Conservation (phyloP, 768 basidiomycete species). For the Phylloporus scabripes region DNA sequence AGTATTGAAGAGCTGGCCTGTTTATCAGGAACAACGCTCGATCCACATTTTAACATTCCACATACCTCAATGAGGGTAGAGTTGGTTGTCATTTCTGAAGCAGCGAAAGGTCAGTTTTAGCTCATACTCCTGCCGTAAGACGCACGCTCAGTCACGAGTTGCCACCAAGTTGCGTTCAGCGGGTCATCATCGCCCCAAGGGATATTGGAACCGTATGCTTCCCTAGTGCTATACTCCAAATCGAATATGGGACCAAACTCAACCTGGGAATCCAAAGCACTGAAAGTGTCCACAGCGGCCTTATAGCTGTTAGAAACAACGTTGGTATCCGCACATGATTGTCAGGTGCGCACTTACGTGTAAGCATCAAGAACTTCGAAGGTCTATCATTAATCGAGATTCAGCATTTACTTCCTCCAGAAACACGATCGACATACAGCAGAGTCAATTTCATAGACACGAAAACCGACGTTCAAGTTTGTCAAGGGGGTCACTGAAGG, state of each 20-base stretch:
- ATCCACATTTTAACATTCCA: not conserved
- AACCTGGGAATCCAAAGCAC: constrained; percentile 51
- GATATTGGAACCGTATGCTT: constrained; percentile 52
- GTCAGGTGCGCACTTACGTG: constrained; percentile 43
- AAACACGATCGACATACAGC: constrained; percentile 36
- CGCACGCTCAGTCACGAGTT: constrained; percentile 67
- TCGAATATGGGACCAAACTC: constrained; percentile 55
- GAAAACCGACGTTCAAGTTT: constrained; percentile 72
- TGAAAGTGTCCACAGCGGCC: constrained; percentile 54
- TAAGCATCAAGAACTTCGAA: constrained; percentile 75
- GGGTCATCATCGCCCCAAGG: constrained; percentile 62
- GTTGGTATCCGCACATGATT: not conserved
- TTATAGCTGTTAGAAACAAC: constrained; percentile 45
- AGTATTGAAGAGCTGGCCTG: constrained; percentile 52
- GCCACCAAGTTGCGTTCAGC: constrained; percentile 82
- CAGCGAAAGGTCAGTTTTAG: not conserved
- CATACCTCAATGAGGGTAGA: constrained; percentile 53
- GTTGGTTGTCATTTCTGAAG: constrained; percentile 53
- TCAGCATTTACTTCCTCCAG: not conserved
- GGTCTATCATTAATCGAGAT: constrained; percentile 39
- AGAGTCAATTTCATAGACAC: constrained; percentile 44
- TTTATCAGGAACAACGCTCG: constrained; percentile 1
- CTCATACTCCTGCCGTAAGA: constrained; percentile 4
- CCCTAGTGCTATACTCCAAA: constrained; percentile 65
- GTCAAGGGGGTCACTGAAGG: constrained; percentile 67